Conservation (phyloP, 805 yeast genomes). For the Wickerhamomyces mucosus region DNA sequence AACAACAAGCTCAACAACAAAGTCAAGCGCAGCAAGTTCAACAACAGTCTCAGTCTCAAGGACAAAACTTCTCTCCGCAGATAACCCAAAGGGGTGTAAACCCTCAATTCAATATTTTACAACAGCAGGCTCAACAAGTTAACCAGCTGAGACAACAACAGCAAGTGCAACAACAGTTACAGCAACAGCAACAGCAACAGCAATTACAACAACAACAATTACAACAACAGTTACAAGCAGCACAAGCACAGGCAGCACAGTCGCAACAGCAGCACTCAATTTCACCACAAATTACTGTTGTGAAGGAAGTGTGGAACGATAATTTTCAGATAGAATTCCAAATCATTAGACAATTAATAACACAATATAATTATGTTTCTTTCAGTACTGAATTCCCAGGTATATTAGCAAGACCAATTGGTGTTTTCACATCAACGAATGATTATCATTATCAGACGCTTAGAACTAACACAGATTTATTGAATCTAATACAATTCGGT, state of each 20-base stretch:
- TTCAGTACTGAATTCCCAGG: slow-evolving; percentile 95
- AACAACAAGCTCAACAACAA: slow-evolving; percentile 8
- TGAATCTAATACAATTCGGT: slow-evolving; percentile 81
- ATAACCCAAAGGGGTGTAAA: slow-evolving; percentile 10
- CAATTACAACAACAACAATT: slow-evolving; percentile 10
- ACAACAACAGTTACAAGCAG: slow-evolving; percentile 13
- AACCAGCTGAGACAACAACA: slow-evolving; percentile 8
- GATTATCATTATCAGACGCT: slow-evolving; percentile 96
- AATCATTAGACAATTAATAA: slow-evolving; percentile 47
- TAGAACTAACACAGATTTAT: slow-evolving; percentile 81
- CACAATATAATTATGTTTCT: slow-evolving; percentile 48
- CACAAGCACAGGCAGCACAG: slow-evolving; percentile 12
- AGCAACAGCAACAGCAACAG: slow-evolving; percentile 8
- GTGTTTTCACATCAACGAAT: slow-evolving; percentile 77
- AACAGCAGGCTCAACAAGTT: slow-evolving; percentile 9
- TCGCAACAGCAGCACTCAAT: slow-evolving; percentile 10
- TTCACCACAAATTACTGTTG: slow-evolving; percentile 24
- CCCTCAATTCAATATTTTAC: slow-evolving; percentile 5
- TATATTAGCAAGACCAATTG: slow-evolving; percentile 91
- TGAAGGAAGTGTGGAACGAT: slow-evolving; percentile 67
- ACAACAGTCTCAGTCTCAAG: slow-evolving; percentile 19
- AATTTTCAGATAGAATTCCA: slow-evolving; percentile 62
- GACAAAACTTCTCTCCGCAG: slow-evolving; percentile 13
- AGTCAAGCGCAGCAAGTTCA: slow-evolving; percentile 17
- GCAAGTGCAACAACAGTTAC: slow-evolving; percentile 9